Evolutionary conservation across 352 stramenopile genomes (phyloP).

Genomic region (Pythium pyrilobum): DNA sequence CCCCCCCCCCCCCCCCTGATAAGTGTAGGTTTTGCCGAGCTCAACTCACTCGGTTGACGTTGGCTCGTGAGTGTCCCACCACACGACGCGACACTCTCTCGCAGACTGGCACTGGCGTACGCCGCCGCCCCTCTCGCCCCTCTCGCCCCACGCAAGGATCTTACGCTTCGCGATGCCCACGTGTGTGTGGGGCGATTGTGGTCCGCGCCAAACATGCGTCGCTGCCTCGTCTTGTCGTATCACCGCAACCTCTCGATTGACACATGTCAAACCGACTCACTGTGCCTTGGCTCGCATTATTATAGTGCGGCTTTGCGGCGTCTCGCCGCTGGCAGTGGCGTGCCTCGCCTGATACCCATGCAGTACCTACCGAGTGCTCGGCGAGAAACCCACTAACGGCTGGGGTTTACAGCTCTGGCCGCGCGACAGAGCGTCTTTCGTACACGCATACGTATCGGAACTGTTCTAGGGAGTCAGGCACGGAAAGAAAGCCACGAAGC

Average conservation of each 20-base stretch:
- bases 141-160: neutral
- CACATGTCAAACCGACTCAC: conserved; percentile 23
- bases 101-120: neutral
- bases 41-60: conserved; percentile 8
- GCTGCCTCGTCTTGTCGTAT: neutral
- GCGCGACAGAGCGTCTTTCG: too few species aligned
- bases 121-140: conserved; percentile 2
- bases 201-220: too few species aligned
- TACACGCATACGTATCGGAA: too few species aligned
- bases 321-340: too few species aligned
- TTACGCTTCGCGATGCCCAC: too few species aligned
- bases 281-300: neutral
- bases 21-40: conserved; percentile 25
- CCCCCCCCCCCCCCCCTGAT: conserved; percentile 3
- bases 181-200: neutral
- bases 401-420: too few species aligned
- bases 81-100: neutral
- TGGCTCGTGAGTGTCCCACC: neutral
- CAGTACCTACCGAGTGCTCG: too few species aligned
- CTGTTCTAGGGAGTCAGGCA: too few species aligned
- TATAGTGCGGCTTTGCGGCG: too few species aligned
- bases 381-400: too few species aligned
- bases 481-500: too few species aligned
- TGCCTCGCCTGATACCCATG: too few species aligned
- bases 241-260: neutral